Evolutionary conservation across 352 stramenopile species (phyloP).

Genomic region (Phytophthora cryptogea): DNA sequence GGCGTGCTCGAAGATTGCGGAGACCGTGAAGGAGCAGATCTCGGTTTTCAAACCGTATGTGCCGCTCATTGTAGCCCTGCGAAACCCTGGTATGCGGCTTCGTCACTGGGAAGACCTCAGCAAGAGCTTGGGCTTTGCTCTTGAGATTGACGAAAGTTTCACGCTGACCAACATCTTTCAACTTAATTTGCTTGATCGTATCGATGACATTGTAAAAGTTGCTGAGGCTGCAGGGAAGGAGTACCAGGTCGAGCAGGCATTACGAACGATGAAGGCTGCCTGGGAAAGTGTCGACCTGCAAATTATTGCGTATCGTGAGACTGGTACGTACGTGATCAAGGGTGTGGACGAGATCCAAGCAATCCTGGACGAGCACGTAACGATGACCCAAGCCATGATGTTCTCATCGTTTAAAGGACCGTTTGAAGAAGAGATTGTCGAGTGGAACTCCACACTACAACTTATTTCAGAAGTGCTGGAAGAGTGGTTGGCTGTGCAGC

Average conservation of each 20-base stretch:
- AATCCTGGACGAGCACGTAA: constrained; percentile 96
- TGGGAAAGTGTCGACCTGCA: constrained; percentile 93
- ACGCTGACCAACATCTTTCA: constrained; percentile 87
- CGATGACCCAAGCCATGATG: constrained; percentile 96
- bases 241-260: constrained; percentile 93
- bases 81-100: constrained; percentile 93
- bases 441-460: constrained; percentile 92
- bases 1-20: constrained; percentile 88
- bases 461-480: constrained; percentile 94
- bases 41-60: constrained; percentile 93
- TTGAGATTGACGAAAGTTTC: constrained; percentile 91
- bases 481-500: constrained; percentile 95
- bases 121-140: constrained; percentile 68
- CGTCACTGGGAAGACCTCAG: constrained; percentile 95
- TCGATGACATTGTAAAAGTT: constrained; percentile 93
- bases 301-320: constrained; percentile 91
- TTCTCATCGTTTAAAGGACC: constrained; percentile 96
- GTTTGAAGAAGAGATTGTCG: constrained; percentile 93
- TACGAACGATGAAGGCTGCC: constrained; percentile 92
- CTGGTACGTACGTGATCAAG: constrained; percentile 95
- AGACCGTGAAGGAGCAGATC: constrained; percentile 93
- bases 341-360: constrained; percentile 94
- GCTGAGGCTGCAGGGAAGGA: constrained; percentile 94
- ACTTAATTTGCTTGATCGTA: constrained; percentile 82
- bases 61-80: constrained; percentile 89